Conservation (phyloP, 2,329 filamentous ascomycete species). For the Pseudocercospora fijiensis region DNA sequence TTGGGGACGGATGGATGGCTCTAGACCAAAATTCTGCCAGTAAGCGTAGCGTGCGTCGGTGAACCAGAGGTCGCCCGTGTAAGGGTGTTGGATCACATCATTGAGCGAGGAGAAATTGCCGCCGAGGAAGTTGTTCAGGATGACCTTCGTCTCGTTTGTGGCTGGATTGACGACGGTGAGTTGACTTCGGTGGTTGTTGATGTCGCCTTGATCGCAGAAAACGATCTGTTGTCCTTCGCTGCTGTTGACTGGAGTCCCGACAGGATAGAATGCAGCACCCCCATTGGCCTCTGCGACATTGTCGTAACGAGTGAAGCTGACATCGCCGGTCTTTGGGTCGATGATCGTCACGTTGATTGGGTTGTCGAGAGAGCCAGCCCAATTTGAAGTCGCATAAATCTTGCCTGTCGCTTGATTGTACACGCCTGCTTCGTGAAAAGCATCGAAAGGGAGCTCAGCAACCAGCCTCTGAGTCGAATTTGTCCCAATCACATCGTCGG, state of each 20-base stretch:
- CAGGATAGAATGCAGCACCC: constrained; percentile 35
- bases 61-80: constrained; percentile 60
- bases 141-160: constrained; percentile 31
- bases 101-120: constrained; percentile 62
- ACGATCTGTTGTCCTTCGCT: constrained; percentile 36
- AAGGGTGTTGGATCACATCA: constrained; percentile 55
- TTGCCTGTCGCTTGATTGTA: constrained; percentile 41
- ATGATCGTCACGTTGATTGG: constrained; percentile 40
- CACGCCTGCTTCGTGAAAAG: constrained; percentile 45
- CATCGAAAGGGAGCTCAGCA: constrained; percentile 29
- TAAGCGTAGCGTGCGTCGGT: constrained; percentile 61
- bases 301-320: constrained; percentile 32
- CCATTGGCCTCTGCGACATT: constrained; percentile 36
- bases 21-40: constrained; percentile 48
- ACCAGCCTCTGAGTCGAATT: constrained; percentile 35
- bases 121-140: constrained; percentile 62
- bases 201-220: constrained; percentile 38
- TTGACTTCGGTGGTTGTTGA: constrained; percentile 27
- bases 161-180: constrained; percentile 34
- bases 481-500: constrained; percentile 35
- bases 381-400: constrained; percentile 48
- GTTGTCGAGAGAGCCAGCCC: constrained; percentile 32
- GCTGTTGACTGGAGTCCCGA: constrained; percentile 33
- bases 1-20: constrained; percentile 55
- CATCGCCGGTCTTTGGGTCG: constrained; percentile 32